Conservation (phyloP, 352 stramenopile species). For the Chrysophaeum taylorii region DNA sequence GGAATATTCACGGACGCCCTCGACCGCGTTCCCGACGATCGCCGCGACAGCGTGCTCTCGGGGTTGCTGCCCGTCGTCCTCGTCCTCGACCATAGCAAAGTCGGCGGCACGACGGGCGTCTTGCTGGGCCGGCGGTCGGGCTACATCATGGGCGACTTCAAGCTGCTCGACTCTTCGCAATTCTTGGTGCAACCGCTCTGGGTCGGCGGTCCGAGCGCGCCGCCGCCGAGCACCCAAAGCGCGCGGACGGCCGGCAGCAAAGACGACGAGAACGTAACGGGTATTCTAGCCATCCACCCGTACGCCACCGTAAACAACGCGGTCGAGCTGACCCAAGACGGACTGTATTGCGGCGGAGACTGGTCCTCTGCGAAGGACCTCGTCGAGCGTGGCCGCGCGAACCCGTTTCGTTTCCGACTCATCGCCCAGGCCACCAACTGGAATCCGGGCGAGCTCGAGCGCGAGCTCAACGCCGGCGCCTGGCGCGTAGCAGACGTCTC, state of each 20-base stretch:
- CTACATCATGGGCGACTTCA: constrained; percentile 12
- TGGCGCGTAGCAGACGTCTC: neutral
- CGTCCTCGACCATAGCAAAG: neutral
- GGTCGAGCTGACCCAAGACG: neutral
- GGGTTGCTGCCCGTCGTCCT: neutral
- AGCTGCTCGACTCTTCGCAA: neutral
- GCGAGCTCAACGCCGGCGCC: neutral
- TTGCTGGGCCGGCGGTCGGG: neutral
- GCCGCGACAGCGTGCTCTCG: neutral
- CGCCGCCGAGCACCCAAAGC: neutral
- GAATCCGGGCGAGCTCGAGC: neutral
- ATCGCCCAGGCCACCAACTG: neutral
- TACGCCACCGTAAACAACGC: neutral
- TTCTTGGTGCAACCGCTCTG: neutral
- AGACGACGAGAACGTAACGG: neutral
- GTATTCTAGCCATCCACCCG: constrained; percentile 1
- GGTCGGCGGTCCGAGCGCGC: neutral
- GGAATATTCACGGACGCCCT: neutral
- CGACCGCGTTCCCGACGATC: neutral
- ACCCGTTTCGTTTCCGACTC: constrained; percentile 10
- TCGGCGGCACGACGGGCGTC: neutral
- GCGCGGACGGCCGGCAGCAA: neutral
- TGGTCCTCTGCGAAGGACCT: neutral
- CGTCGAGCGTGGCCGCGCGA: neutral
- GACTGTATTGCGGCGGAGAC: neutral